phyloP scores from a whole-genome alignment of 2,329 filamentous ascomycete species.

The Fusarium citri region DNA sequence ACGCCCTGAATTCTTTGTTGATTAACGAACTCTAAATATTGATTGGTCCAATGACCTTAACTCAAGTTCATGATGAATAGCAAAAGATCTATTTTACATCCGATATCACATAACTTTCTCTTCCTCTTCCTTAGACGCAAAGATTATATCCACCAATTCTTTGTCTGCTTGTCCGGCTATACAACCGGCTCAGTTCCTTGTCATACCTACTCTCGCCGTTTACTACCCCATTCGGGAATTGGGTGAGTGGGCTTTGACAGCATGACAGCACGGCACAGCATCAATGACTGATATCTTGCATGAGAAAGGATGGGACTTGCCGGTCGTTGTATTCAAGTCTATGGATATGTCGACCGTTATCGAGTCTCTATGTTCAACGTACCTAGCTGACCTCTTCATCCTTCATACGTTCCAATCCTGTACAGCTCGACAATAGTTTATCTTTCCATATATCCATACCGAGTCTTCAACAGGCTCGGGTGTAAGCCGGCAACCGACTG shows the following conservation, averaged over 20 bases:
- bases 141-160: background rate
- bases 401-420: accelerated
- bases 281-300: background rate
- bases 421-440: background rate
- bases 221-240: slow-evolving; percentile 8
- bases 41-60: background rate
- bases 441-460: background rate
- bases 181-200: slow-evolving; percentile 4
- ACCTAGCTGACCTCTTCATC: background rate
- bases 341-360: background rate
- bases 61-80: background rate
- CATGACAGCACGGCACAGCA: slow-evolving; percentile 10
- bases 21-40: background rate
- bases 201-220: slow-evolving; percentile 8
- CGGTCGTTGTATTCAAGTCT: background rate
- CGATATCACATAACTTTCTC: background rate
- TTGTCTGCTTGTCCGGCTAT: slow-evolving; percentile 1
- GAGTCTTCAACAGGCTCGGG: slow-evolving; percentile 15
- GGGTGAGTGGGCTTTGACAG: slow-evolving; percentile 3
- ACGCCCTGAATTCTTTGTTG: background rate
- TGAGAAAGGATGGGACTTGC: background rate
- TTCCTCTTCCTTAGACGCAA: background rate
- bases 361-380: background rate
- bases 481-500: slow-evolving; percentile 17
- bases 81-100: background rate